Evolutionary conservation across 192 early-diverging fungal species (phyloP).

Genomic region (Backusella liffmaniae): DNA sequence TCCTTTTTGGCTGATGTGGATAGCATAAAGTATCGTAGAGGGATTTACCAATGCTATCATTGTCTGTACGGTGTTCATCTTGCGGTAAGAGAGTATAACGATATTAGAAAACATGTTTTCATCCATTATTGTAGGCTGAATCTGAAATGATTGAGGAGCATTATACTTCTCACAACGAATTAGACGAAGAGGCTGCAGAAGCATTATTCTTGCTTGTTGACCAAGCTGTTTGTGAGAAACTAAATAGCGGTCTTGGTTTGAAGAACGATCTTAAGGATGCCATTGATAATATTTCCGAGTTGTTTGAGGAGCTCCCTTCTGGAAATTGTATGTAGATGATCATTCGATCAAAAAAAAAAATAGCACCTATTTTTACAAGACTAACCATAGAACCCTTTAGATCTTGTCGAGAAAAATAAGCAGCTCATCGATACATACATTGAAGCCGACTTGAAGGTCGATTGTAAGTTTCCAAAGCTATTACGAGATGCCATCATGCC

Average conservation of each 20-base stretch:
- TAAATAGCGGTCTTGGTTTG: conserved; percentile 36
- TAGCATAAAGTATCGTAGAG: conserved; percentile 39
- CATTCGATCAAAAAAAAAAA: conserved; percentile 4
- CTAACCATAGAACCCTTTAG: background rate
- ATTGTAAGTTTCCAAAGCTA: background rate
- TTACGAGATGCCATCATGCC: background rate
- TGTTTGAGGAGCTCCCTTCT: conserved; percentile 49
- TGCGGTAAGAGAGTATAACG: conserved; percentile 39
- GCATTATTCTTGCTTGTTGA: conserved; percentile 52
- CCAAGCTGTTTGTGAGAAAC: conserved; percentile 39
- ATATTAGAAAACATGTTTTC: background rate
- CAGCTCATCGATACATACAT: background rate
- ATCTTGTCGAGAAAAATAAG: background rate
- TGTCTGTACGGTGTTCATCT: conserved; percentile 62
- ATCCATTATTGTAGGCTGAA: conserved; percentile 39
- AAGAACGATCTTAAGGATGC: conserved; percentile 61
- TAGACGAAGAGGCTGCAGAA: conserved; percentile 54
- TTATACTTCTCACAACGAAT: conserved; percentile 38
- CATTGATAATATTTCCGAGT: conserved; percentile 53
- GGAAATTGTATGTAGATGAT: conserved; percentile 39
- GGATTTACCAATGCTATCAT: conserved; percentile 65
- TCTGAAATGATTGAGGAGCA: conserved; percentile 53
- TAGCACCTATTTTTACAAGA: background rate
- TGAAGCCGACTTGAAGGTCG: background rate
- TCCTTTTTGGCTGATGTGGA: conserved; percentile 38